These are phyloP conservation scores for Verticillium nonalfalfae DNA, from an alignment of 2,329 filamentous ascomycete species.

Conservation along the genomic window DNA sequence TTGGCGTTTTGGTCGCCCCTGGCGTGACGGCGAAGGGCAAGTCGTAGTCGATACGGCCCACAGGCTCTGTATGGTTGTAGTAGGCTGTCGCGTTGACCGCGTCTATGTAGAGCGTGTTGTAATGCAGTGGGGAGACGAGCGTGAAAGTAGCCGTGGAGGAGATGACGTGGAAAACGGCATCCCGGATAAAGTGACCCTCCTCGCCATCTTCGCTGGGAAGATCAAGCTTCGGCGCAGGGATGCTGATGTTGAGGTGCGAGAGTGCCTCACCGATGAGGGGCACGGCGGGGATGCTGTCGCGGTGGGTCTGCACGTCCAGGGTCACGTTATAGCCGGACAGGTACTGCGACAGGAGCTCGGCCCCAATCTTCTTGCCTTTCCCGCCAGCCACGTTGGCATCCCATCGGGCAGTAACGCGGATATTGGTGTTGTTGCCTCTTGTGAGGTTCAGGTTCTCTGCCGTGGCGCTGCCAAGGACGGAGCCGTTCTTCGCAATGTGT, in stretches of 20 bases:
- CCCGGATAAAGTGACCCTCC: constrained; percentile 67
- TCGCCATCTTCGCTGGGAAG: constrained; percentile 44
- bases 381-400: constrained; percentile 61
- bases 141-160: constrained; percentile 83
- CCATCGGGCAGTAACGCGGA: constrained; percentile 67
- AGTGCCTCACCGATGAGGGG: constrained; percentile 68
- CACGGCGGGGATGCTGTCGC: constrained; percentile 64
- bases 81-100: constrained; percentile 77
- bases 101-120: constrained; percentile 71
- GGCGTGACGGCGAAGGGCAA: constrained; percentile 72
- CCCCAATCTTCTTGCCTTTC: constrained; percentile 55
- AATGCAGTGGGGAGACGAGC: constrained; percentile 69
- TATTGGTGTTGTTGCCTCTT: constrained; percentile 65
- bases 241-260: constrained; percentile 62
- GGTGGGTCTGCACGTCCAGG: constrained; percentile 66
- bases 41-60: constrained; percentile 73
- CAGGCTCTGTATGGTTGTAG: constrained; percentile 71
- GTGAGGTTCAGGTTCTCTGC: constrained; percentile 56
- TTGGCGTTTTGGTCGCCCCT: constrained; percentile 65
- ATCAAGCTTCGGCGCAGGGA: constrained; percentile 63
- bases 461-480: constrained; percentile 68
- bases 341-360: constrained; percentile 75
- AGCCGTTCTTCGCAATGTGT: constrained; percentile 66
- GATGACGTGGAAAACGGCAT: constrained; percentile 80
- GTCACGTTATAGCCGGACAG: constrained; percentile 83